A percentile compares a stretch with the other conserved stretches of the same genome.
Conservation (phyloP, 331 rosid species). For the Malus hybrid region DNA sequence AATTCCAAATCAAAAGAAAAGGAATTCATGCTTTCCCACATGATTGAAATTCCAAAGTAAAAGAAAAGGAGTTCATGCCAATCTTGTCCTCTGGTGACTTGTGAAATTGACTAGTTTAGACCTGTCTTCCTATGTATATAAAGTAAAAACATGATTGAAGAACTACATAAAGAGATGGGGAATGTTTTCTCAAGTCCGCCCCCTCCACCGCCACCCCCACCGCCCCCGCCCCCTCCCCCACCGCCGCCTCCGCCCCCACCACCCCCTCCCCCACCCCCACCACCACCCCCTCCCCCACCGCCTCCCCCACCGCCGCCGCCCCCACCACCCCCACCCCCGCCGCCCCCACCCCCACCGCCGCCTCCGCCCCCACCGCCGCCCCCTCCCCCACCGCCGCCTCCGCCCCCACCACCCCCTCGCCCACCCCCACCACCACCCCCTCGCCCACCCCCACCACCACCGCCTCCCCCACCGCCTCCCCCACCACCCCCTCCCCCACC, state of each 20-base stretch:
- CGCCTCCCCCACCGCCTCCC: too few relatives aligned
- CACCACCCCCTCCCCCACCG: accelerated
- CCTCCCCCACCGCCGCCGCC: accelerated
- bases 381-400: too few relatives aligned
- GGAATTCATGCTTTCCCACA: background rate
- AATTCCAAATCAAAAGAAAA: background rate
- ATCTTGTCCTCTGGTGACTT: too few relatives aligned
- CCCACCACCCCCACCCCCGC: accelerated
- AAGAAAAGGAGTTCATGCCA: background rate
- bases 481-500: too few relatives aligned
- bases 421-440: too few relatives aligned
- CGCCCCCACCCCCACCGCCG: accelerated
- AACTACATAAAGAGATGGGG: constrained; percentile 16
- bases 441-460: too few relatives aligned
- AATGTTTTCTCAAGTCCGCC: too few relatives aligned
- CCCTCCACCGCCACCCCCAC: too few relatives aligned
- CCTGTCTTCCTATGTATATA: background rate
- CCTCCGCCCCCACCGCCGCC: too few relatives aligned
- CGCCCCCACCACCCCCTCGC: too few relatives aligned
- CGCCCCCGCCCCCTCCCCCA: background rate
- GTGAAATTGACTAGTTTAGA: background rate
- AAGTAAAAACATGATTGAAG: background rate
- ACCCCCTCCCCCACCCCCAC: too few relatives aligned
- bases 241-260: too few relatives aligned
- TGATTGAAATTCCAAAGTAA: background rate